A percentile compares a stretch with the other conserved stretches of the same genome.
Evolutionary conservation across 345 rosid genomes (phyloP).

Genomic region (Fremontodendron californicum): DNA sequence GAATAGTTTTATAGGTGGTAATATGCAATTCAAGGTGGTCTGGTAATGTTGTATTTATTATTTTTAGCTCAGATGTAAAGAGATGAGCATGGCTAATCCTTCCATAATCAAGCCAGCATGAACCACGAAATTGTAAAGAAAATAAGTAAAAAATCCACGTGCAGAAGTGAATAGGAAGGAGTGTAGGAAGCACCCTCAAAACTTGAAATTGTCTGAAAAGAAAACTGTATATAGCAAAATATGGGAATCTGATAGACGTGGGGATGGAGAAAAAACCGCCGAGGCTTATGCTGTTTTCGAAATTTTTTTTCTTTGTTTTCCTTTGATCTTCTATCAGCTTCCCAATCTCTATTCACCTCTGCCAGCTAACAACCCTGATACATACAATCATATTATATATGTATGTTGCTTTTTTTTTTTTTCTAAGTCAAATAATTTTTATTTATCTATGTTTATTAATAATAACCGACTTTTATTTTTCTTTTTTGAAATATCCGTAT

Average conservation of each 20-base stretch:
- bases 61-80: no score
- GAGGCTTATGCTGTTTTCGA: conserved; percentile 31
- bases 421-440: no score
- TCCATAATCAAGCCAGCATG: not conserved
- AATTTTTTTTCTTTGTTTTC: conserved; percentile 5
- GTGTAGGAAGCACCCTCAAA: conserved; percentile 26
- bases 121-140: not conserved
- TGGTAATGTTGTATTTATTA: no score
- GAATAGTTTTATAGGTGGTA: no score
- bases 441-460: no score
- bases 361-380: conserved; percentile 58
- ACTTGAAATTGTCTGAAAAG: no score
- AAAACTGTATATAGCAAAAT: not conserved
- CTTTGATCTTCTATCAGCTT: not conserved
- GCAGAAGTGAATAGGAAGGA: conserved; percentile 23
- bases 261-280: conserved; percentile 39
- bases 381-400: conserved; percentile 20
- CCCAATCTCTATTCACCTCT: conserved; percentile 18
- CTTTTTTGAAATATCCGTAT: no score
- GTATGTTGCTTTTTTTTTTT: no score
- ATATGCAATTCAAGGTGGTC: no score
- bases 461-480: no score
- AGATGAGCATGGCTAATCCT: no score
- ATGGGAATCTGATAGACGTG: conserved; percentile 42
- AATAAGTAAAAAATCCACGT: conserved; percentile 18